phyloP scores from a whole-genome alignment of 116 monocot species.

The Dioscorea cayenensis region DNA sequence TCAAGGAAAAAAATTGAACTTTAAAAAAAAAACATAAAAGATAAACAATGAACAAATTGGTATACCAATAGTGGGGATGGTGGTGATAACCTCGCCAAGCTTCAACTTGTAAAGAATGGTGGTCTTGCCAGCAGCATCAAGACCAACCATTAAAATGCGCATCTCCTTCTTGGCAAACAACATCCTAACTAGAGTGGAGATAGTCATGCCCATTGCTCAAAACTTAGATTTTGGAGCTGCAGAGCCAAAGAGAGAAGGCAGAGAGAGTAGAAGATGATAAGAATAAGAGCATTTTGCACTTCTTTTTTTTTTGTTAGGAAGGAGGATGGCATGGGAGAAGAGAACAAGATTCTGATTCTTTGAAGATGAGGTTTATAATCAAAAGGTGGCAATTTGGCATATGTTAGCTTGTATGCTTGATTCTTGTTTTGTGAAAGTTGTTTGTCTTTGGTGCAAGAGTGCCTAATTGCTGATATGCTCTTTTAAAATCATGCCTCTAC shows the following conservation, averaged over 20 bases:
- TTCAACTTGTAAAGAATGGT: conserved; percentile 51
- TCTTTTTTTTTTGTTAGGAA: too few relatives aligned
- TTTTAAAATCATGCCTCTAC: too few relatives aligned
- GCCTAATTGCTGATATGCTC: too few relatives aligned
- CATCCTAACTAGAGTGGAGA: background rate
- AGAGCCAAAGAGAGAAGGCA: too few relatives aligned
- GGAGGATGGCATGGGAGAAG: background rate
- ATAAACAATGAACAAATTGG: background rate
- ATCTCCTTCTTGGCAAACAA: conserved; percentile 52
- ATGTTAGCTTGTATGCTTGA: background rate
- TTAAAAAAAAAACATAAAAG: background rate
- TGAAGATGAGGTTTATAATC: background rate
- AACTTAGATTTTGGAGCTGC: too few relatives aligned
- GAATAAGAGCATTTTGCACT: background rate
- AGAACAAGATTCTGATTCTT: background rate
- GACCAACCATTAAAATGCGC: conserved; percentile 55
- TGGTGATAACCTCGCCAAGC: conserved; percentile 49
- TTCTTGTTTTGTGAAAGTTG: background rate
- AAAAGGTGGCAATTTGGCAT: background rate
- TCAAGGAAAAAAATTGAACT: background rate
- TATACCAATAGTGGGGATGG: conserved; percentile 49
- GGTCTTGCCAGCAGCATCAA: conserved; percentile 55
- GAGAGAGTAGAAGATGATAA: background rate
- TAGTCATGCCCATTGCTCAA: background rate
- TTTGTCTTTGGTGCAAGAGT: too few relatives aligned